Conservation (phyloP, 2,329 filamentous ascomycete species). For the Penicillium sp. region DNA sequence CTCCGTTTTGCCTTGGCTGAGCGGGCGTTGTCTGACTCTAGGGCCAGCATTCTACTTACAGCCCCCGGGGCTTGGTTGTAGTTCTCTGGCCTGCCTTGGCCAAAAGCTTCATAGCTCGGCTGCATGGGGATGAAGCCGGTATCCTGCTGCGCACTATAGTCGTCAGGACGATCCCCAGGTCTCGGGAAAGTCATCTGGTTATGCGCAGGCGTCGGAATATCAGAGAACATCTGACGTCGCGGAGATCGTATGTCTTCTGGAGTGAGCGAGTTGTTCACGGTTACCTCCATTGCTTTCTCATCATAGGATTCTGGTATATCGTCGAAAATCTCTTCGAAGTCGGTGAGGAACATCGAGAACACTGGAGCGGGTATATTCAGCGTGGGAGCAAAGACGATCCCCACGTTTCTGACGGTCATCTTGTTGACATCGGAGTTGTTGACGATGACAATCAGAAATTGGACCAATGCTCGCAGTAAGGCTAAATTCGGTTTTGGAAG, state of each 20-base stretch:
- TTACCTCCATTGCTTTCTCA: slow-evolving; percentile 48
- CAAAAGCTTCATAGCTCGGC: slow-evolving; percentile 52
- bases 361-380: slow-evolving; percentile 95
- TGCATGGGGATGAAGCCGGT: slow-evolving; percentile 59
- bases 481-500: slow-evolving; percentile 81
- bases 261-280: slow-evolving; percentile 44
- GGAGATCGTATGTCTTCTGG: slow-evolving; percentile 68
- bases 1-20: slow-evolving; percentile 51
- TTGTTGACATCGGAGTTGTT: slow-evolving; percentile 91
- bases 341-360: slow-evolving; percentile 90
- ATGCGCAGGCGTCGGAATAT: slow-evolving; percentile 68
- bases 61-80: slow-evolving; percentile 35
- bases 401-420: slow-evolving; percentile 97
- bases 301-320: slow-evolving; percentile 58
- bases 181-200: slow-evolving; percentile 59
- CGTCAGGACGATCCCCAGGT: slow-evolving; percentile 33
- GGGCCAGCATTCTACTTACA: slow-evolving; percentile 48
- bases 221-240: slow-evolving; percentile 68
- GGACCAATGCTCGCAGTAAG: slow-evolving; percentile 80
- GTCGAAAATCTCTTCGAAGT: slow-evolving; percentile 85
- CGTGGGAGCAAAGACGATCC: slow-evolving; percentile 97
- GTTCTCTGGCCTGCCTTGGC: slow-evolving; percentile 33
- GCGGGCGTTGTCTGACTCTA: slow-evolving; percentile 40
- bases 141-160: slow-evolving; percentile 44
- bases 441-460: slow-evolving; percentile 89